Evolutionary conservation across 1,284 basidiomycete species (phyloP), one percentile per base, ranked within the genome.

Genomic region (Fomitopsis schrenkii): DNA sequence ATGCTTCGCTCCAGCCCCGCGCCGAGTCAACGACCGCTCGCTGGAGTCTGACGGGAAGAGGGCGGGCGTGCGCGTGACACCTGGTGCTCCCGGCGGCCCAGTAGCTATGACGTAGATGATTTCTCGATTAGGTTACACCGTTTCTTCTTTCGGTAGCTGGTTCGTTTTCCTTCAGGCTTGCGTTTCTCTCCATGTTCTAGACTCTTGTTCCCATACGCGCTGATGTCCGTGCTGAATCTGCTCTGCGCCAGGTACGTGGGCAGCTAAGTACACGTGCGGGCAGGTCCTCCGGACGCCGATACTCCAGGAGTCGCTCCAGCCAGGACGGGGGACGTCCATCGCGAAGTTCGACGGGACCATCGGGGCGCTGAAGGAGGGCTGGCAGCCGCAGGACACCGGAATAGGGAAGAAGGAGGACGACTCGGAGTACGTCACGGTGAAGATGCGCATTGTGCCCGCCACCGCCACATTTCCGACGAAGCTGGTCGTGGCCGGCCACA

Each of bases 231-330:
- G 30, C 36, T 57, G 26, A 61, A 61, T 30, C 19, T 57, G 19
- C n/a, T 57, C 22, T 61, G 55, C 33, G 38, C 56, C 3, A 19
- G 38, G 17, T 17, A 44, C 15, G 59, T 61, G 15, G 59, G 59
- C 17, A 36, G 56, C 26, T n/a, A n/a, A n/a, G n/a, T 61, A 55
- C 30, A 14, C 50, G 17, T 57, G 35, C 42, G 59, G 59, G 1
- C 42, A 57, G 22, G 26, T 61, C 8, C 55, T 61, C 10, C 33
- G 59, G n/a, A 61, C 59, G 33, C 59, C 55, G 3, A 61, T 61
- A 8, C 28, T 61, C 19, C 7, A 61, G 35, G 59, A 61, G 48
- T 55, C 59, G 17, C 28, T 52, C 28, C n/a, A 33, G 55, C 42
- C 15, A 1, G 15, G 45, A 22, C 41, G 54, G n/a, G 22, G 26